Evolutionary conservation across 352 stramenopile species (phyloP).

Genomic region (Phytophthora melonis): DNA sequence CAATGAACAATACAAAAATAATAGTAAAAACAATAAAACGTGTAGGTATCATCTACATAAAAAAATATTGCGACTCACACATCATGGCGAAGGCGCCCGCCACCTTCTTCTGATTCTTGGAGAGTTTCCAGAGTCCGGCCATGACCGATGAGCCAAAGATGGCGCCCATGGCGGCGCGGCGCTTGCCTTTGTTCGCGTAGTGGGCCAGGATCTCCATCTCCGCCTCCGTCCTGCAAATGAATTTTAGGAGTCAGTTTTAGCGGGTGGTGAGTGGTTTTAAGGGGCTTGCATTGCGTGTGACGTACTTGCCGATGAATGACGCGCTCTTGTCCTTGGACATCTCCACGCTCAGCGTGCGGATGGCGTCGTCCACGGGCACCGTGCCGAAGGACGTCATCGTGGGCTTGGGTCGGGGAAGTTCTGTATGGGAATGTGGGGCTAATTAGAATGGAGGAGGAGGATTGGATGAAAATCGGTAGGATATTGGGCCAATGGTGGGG

Average conservation of each 20-base stretch:
- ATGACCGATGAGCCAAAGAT: conserved; percentile 46
- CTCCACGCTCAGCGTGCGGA: conserved; percentile 71
- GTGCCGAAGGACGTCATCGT: conserved; percentile 24
- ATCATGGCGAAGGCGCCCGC: conserved; percentile 48
- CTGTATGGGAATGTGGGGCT: conserved; percentile 8
- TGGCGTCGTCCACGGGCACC: conserved; percentile 62
- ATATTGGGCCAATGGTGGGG: too few species aligned
- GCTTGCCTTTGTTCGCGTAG: conserved; percentile 58
- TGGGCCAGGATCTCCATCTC: conserved; percentile 72
- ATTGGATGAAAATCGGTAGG: conserved; percentile 21
- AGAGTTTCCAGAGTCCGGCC: conserved; percentile 51
- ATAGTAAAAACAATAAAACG: background rate
- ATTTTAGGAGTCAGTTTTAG: background rate
- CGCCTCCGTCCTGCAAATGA: conserved; percentile 56
- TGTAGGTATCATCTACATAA: background rate
- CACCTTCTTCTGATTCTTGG: conserved; percentile 50
- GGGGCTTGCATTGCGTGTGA: background rate
- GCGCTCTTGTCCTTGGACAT: conserved; percentile 59
- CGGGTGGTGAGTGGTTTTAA: background rate
- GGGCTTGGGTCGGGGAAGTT: conserved; percentile 3
- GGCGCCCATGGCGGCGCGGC: conserved; percentile 52
- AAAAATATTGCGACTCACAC: conserved; percentile 34
- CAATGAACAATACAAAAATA: background rate
- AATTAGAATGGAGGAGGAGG: background rate
- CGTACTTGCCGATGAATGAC: conserved; percentile 68